Base-by-base conservation (phyloP, 2,329 filamentous ascomycete species). In the Periglandula ipomoeae region DNA sequence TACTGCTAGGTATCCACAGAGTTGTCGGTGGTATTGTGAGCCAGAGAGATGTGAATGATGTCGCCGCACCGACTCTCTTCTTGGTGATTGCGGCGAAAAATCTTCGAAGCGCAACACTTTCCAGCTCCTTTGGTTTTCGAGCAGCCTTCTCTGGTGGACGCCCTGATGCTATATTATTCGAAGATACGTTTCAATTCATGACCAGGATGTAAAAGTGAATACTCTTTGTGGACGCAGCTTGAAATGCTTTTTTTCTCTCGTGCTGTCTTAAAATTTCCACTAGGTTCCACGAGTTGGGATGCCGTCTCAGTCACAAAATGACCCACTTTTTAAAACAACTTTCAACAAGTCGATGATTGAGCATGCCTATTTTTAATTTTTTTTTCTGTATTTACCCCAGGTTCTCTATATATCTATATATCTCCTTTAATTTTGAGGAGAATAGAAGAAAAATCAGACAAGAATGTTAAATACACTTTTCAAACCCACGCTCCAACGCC, bases 21-120 rank as follows among this genome's bases (percentile, higher is more conserved):
- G n/a, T n/a, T n/a, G n/a, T 32, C 19, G 5, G 35, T 34, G 35
- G 22, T 38, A 32, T 44, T 44, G 24, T 44, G 15, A 4, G 41
- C 9, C 13, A 2, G 26, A 30, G 15, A 11, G 22, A 19, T n/a
- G 17, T 44, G 41, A 44, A 39, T 56, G 46, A 48, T 27, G 32
- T 38, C 32, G 38, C 34, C 56, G 56, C 55, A 52, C 56, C 56
- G 55, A 55, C 52, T 56, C 11, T 56, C 59, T 37, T 51, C n/a
- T n/a, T n/a, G n/a, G n/a, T n/a, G 48, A 51, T 27, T 8, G 40
- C 49, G 52, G 43, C 53, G 37, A 56, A 57, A 58, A 56, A 57
- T 57, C 47, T 48, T 58, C 57, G 59, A 56, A 58, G 54, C 52
- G 49, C 50, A 38, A 6, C 35, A 38, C 35, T 38, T 20, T 17